Evolutionary conservation across 176 grass and related monocot species (phyloP), one percentile per base, ranked within the genome.

Genomic region (Bothriochloa decipiens): DNA sequence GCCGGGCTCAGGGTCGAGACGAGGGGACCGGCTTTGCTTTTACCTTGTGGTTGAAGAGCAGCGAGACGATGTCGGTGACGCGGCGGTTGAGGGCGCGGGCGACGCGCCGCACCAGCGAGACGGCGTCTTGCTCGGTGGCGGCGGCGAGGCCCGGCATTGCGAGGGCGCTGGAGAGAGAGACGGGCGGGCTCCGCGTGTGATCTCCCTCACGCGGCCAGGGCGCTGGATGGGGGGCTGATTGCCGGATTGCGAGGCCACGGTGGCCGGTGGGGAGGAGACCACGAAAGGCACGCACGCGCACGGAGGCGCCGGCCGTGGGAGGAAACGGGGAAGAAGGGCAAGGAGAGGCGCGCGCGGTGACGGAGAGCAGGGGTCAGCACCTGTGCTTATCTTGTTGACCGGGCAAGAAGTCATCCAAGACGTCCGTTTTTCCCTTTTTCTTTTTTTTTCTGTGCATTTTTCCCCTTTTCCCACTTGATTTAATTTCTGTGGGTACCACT

Each of bases 41-140:
- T 74, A 94, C 94, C 94, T 94, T 94, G 81, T 97, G 90, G 64
- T 68, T 52, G 75, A 97, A 67, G 57, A 94, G 88, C 3, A 97
- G 78, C 8, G 86, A 64, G 70, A 92, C 76, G 57, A 92, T 66
- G 83, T 97, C 95, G 70, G 92, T 69, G 84, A 97, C 45, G 41
- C 86, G 88, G 86, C 92, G 95, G 65, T 97, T 94, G 88, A 97
- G 83, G 37, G 89, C 78, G 78, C 92, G 90, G 39, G 92, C 88
- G 65, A 94, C 49, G 75, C 94, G 87, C 80, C 86, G 85, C 79
- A 92, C 91, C 77, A 97, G 91, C 79, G 82, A 87, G 75, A 83
- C 40, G 63, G 63, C 84, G 53, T 91, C 81, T 42, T 92, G 83
- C 49, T 89, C 91, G 23, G 85, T 89, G 23, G 85, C 71, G 18